Evolutionary conservation across 2,329 filamentous ascomycete species (phyloP).

Genomic region (Calonectria hawksworthii): DNA sequence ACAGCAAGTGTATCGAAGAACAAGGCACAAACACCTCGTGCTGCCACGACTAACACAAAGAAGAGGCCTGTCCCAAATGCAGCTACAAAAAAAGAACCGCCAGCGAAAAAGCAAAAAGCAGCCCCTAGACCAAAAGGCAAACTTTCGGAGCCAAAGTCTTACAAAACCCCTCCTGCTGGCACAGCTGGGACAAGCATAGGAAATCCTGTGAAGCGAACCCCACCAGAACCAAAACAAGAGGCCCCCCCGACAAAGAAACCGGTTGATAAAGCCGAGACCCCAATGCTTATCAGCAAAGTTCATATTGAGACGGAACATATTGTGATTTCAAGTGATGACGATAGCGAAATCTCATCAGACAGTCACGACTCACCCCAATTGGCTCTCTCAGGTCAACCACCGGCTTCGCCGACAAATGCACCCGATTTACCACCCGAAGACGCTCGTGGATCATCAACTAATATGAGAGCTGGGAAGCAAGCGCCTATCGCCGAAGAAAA

Average conservation of each 20-base stretch:
- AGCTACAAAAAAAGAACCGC: not conserved
- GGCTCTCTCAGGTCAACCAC: not conserved
- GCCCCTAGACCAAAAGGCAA: not conserved
- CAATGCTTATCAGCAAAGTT: not conserved
- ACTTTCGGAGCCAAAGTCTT: not conserved
- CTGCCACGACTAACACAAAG: slow-evolving; percentile 27
- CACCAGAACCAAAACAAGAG: not conserved
- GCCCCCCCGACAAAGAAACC: not conserved
- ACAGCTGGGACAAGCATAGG: not conserved
- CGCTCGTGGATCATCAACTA: too few species aligned
- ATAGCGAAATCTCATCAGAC: slow-evolving; percentile 23
- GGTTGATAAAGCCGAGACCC: not conserved
- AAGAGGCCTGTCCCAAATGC: slow-evolving; percentile 25
- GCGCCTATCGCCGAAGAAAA: not conserved
- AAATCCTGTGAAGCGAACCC: not conserved
- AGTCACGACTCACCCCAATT: not conserved
- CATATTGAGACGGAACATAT: slow-evolving; percentile 18
- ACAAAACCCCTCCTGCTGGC: not conserved
- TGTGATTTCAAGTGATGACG: slow-evolving; percentile 36
- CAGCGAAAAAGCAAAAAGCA: slow-evolving; percentile 18
- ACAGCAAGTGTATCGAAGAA: slow-evolving; percentile 36
- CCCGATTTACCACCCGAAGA: not conserved
- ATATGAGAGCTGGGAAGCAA: not conserved
- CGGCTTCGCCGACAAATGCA: not conserved
- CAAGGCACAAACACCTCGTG: slow-evolving; percentile 29